phyloP scores from a whole-genome alignment of 495 filamentous ascomycete genomes.

The Penicilliopsis zonata region DNA sequence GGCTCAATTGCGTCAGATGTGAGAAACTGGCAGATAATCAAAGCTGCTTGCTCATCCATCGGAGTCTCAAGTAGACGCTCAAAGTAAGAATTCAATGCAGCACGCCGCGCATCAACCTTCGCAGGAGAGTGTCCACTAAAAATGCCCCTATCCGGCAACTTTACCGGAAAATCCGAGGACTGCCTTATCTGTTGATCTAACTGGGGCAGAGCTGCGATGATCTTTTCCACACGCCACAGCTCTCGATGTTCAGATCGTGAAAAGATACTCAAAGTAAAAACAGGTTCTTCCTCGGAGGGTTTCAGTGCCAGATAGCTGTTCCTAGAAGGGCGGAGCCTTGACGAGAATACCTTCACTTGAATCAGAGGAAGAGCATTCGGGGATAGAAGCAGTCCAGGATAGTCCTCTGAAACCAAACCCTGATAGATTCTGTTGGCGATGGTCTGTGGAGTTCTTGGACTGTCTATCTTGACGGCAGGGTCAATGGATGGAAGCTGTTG shows the following conservation, averaged over 20 bases:
- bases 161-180: constrained; percentile 50
- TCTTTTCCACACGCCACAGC: constrained; percentile 90
- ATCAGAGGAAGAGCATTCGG: constrained; percentile 84
- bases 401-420: constrained; percentile 69
- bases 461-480: constrained; percentile 25
- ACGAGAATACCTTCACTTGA: constrained; percentile 78
- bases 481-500: constrained; percentile 28
- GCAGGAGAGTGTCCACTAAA: constrained; percentile 92
- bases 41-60: constrained; percentile 66
- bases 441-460: constrained; percentile 13
- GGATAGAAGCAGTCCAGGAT: constrained; percentile 71
- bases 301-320: constrained; percentile 64
- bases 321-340: constrained; percentile 81
- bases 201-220: constrained; percentile 65
- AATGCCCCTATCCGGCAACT: constrained; percentile 69
- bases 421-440: constrained; percentile 35
- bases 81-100: constrained; percentile 74
- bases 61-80: constrained; percentile 70
- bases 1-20: constrained; percentile 77
- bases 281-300: constrained; percentile 70
- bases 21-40: constrained; percentile 77
- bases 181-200: constrained; percentile 72
- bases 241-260: constrained; percentile 67
- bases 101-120: constrained; percentile 78
- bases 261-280: constrained; percentile 82